A percentile compares a stretch with the other conserved stretches of the same genome.
phyloP scores from a whole-genome alignment of 106 monocot genomes.

The Acorus calamus region DNA sequence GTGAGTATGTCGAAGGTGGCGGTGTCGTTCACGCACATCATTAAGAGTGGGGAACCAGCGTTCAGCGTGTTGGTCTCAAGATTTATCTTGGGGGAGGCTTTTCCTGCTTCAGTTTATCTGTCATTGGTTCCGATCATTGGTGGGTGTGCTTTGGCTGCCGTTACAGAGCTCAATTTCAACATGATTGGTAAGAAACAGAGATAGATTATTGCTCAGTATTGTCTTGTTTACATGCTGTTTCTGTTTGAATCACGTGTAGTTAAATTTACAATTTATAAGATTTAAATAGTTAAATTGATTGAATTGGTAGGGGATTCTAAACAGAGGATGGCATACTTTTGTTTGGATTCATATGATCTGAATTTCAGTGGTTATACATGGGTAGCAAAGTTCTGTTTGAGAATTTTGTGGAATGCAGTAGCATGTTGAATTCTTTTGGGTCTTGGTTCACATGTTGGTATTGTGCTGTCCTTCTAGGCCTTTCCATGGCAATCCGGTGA shows the following conservation, averaged over 20 bases:
- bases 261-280: too few relatives aligned
- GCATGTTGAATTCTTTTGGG: too few relatives aligned
- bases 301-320: not conserved
- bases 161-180: slow-evolving; percentile 93
- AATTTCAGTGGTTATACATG: not conserved
- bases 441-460: too few relatives aligned
- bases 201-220: too few relatives aligned
- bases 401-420: too few relatives aligned
- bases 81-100: slow-evolving; percentile 70
- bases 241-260: too few relatives aligned
- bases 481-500: too few relatives aligned
- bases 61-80: slow-evolving; percentile 83
- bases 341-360: not conserved
- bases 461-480: too few relatives aligned
- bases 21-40: slow-evolving; percentile 77
- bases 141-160: slow-evolving; percentile 73
- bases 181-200: slow-evolving; percentile 52
- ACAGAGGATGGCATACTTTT: not conserved
- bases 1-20: slow-evolving; percentile 90
- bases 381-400: too few relatives aligned
- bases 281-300: too few relatives aligned
- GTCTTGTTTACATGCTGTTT: too few relatives aligned
- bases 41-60: slow-evolving; percentile 75
- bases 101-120: slow-evolving; percentile 48
- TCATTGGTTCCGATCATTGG: slow-evolving; percentile 89